Evolutionary conservation across 331 rosid species (phyloP), one percentile per base, ranked within the genome.

Genomic region (Rhamnella rubrinervis): DNA sequence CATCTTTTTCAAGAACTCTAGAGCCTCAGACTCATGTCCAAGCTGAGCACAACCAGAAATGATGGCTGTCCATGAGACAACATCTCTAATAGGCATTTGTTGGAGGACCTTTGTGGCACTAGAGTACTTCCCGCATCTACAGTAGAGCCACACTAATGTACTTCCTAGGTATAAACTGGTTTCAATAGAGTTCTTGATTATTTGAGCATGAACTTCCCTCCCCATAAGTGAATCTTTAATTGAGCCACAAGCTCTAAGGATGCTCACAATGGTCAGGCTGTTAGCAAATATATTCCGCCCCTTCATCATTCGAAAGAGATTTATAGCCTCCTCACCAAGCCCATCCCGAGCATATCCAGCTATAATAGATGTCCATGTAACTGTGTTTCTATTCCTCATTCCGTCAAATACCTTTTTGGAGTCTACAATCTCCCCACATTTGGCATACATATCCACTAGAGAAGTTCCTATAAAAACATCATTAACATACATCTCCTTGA

Each of bases 41-140:
- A 84, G 87, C 70, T 41, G 77, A 47, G 89, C 78, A 75, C 88
- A 78, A 17, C 96, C 98, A 0, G 98, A 91, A 69, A 91, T 93
- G 60, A 93, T 87, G 74, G 98, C 96, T 53, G 98, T 91, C 97
- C 97, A 93, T 1, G 97, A 85, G 67, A 91, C 92, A 46, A 88
- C 98, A 64, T 93, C 97, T 68, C 88, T 81, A 14, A 68, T 72
- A 41, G 96, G 97, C 96, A 85, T 84, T 67, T 85, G 84, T 25
- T 80, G 86, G 68, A 90, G 89, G 65, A 87, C 95, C 73, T 84
- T 84, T 21, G 77, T 72, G 68, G 98, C 98, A 51, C 40, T 71
- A 15, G 75, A 71, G 75, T 87, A 85, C 47, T 81, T 82, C 46
- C 84, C 85, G 75, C 96, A 88, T 78, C 81, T 91, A 76, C 95